Evolutionary conservation across 2,329 filamentous ascomycete genomes (phyloP), one percentile per base, ranked within the genome.

Genomic region (Purpureocillium lavendulum): DNA sequence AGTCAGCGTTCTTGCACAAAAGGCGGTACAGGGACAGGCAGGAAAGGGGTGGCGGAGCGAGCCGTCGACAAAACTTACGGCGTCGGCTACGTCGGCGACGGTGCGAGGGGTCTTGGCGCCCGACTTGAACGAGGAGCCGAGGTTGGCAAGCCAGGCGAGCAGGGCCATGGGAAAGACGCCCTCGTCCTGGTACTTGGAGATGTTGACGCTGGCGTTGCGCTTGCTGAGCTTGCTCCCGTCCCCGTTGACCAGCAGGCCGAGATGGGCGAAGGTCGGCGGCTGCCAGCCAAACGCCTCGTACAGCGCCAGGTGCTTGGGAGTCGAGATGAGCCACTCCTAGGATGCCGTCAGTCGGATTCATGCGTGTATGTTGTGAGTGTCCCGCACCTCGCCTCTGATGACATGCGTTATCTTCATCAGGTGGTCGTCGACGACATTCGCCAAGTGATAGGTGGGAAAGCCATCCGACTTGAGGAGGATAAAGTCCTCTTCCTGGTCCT

Each of bases 371-470:
- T n/a, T n/a, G n/a, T 16, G n/a, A 18, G 3, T 4, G 8, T 2
- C n/a, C 61, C 73, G 52, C 62, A 84, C 82, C 18, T 84, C 82
- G 39, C 90, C 92, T 32, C 92, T 81, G 42, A 98, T 85, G 12
- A 98, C 92, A 60, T 97, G 90, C 0, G 89, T 96, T 49, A 98
- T 94, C 43, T 86, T 68, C 92, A 98, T 98, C 44, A 84, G 70
- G 59, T 96, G 87, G 55, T 98, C 92, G 55, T 98, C 92, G 4
- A 98, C 82, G 8, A 98, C 90, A 55, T 97, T 98, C 4, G 92
- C 92, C 45, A 98, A 82, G 60, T 98, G 92, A 55, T 98, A 98
- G 0, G 94, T 98, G 0, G 92, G 92, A 47, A 84, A 84, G 0
- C 88, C 89, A 57, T 98, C 92, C 1, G 81, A 82, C 61, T 98